phyloP scores from a whole-genome alignment of 768 basidiomycete genomes.

The Pholiota conissans region DNA sequence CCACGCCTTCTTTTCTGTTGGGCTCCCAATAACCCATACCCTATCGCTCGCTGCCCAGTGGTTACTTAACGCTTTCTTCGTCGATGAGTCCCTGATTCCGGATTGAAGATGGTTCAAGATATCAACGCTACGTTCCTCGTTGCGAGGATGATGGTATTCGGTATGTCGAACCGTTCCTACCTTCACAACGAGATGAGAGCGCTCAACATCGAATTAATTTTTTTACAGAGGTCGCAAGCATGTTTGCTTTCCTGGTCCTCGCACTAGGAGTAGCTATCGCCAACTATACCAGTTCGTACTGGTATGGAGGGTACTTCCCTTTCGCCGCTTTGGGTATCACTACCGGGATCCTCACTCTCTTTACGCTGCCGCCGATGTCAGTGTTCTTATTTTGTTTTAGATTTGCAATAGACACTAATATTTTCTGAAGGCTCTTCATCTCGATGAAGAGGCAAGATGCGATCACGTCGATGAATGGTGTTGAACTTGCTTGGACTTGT shows the following conservation, averaged over 20 bases:
- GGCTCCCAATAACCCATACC: too few relatives aligned
- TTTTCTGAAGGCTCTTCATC: constrained; percentile 28
- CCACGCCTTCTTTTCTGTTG: too few relatives aligned
- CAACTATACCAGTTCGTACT: constrained; percentile 10
- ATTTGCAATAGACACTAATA: too few relatives aligned
- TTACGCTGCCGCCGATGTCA: constrained; percentile 42
- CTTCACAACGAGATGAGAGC: neutral
- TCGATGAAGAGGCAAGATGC: constrained; percentile 36
- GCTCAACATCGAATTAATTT: too few relatives aligned
- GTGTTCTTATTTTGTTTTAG: too few relatives aligned
- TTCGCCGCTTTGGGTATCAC: constrained; percentile 18
- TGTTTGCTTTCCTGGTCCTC: constrained; percentile 24
- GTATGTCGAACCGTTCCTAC: neutral
- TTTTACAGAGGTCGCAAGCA: constrained; percentile 17
- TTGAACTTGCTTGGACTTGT: constrained; percentile 43
- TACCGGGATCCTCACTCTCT: constrained; percentile 30
- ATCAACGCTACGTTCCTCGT: neutral
- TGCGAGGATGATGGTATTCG: neutral
- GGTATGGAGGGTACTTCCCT: constrained; percentile 10
- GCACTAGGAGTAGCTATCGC: constrained; percentile 26
- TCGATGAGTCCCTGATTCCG: too few relatives aligned
- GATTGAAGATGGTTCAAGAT: constrained; percentile 6
- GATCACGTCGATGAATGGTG: constrained; percentile 36
- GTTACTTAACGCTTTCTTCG: too few relatives aligned
- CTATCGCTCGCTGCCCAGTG: too few relatives aligned